Evolutionary conservation across 345 rosid genomes (phyloP).

Genomic region (Gossypium arboreum): DNA sequence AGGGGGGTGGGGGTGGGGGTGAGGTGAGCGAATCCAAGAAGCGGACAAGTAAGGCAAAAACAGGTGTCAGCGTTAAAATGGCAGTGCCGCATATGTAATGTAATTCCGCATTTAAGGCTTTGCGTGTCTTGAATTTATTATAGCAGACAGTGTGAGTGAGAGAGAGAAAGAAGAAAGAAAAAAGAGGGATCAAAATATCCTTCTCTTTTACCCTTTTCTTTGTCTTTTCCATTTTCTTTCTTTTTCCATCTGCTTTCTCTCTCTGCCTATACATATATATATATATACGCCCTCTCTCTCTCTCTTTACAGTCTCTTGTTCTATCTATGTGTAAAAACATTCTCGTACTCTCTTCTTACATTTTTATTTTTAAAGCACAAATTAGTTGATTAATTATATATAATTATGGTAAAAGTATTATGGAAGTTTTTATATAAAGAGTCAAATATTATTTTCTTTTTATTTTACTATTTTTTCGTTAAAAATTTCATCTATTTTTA

Average conservation of each 20-base stretch:
- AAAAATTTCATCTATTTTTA: fast-evolving
- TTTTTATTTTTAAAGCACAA: background rate
- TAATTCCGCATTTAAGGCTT: conserved; percentile 34
- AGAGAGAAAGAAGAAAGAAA: too few relatives aligned
- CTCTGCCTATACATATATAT: too few relatives aligned
- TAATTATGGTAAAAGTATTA: too few relatives aligned
- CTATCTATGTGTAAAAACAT: background rate
- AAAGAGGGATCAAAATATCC: conserved; percentile 6
- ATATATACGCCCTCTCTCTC: too few relatives aligned
- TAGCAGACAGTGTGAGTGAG: too few relatives aligned
- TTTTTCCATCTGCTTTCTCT: background rate
- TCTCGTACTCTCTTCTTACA: background rate
- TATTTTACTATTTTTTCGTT: too few relatives aligned
- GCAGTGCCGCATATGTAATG: conserved; percentile 17
- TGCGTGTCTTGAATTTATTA: conserved; percentile 23
- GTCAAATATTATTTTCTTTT: fast-evolving
- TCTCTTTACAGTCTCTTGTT: background rate
- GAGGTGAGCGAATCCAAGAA: conserved; percentile 24
- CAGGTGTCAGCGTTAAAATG: conserved; percentile 22
- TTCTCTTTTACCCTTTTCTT: background rate
- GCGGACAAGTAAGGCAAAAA: conserved; percentile 27
- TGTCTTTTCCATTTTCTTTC: background rate
- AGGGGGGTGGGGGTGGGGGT: too few relatives aligned
- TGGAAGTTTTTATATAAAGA: too few relatives aligned
- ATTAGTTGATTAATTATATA: background rate